A percentile compares a stretch with the other conserved stretches of the same genome.
Evolutionary conservation across 2,329 filamentous ascomycete species (phyloP).

Genomic region (Ceratocystis alfenasii): DNA sequence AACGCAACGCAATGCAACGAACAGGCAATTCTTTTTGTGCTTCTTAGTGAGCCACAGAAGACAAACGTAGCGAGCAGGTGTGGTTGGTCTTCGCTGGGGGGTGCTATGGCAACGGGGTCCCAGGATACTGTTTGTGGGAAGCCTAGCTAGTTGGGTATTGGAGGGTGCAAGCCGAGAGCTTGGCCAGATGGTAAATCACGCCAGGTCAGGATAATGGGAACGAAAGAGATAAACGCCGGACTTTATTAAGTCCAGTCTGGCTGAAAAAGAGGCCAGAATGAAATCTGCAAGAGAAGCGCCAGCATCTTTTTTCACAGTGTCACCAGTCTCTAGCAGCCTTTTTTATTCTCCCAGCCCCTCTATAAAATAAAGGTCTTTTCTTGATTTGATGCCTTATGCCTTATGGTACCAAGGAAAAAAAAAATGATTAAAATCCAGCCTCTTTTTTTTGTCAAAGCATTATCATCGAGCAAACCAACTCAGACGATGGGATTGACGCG

Average conservation of each 20-base stretch:
- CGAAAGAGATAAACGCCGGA: no score
- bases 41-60: neutral
- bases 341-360: neutral
- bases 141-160: neutral
- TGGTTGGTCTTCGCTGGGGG: constrained; percentile 3
- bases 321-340: neutral
- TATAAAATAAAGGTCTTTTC: neutral
- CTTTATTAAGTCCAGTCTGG: no score
- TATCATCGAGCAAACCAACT: neutral
- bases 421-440: neutral
- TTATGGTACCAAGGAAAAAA: neutral
- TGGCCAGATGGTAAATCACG: neutral
- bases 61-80: no score
- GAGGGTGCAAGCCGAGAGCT: neutral
- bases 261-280: no score
- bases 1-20: constrained; percentile 9
- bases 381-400: neutral
- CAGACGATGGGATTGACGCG: neutral
- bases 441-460: neutral
- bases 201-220: neutral
- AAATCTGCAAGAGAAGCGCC: neutral
- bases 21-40: neutral
- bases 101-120: constrained; percentile 6
- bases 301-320: neutral
- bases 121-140: neutral